Evolutionary conservation across 306 rosid genomes (phyloP).

Genomic region (Lathyrus tuberosus): DNA sequence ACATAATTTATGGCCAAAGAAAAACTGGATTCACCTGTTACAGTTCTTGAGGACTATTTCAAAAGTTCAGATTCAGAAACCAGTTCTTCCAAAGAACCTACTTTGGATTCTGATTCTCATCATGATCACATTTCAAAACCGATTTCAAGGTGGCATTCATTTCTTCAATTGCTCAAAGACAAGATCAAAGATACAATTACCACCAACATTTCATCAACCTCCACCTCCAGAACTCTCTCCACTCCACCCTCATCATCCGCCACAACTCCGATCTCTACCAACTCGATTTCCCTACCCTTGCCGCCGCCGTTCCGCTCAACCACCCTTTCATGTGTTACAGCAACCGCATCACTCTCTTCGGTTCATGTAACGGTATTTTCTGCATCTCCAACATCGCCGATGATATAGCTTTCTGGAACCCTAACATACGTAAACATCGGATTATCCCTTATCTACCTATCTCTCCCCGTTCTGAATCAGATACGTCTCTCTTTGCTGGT

Average conservation of each 20-base stretch:
- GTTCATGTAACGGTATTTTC: slow-evolving; percentile 66
- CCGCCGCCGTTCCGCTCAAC: slow-evolving; percentile 41
- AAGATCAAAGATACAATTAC: slow-evolving; percentile 56
- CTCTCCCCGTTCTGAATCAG: slow-evolving; percentile 38
- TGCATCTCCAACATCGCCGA: slow-evolving; percentile 78
- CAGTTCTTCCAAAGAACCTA: slow-evolving; percentile 63
- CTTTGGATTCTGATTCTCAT: slow-evolving; percentile 39
- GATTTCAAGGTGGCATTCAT: slow-evolving; percentile 56
- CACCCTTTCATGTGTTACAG: slow-evolving; percentile 91
- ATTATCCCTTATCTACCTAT: slow-evolving; percentile 51
- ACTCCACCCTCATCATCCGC: slow-evolving; percentile 45
- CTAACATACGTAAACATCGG: slow-evolving; percentile 46
- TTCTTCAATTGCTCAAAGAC: slow-evolving; percentile 55
- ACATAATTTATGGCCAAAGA: too few species aligned
- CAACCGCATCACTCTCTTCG: slow-evolving; percentile 61
- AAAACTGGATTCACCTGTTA: too few species aligned
- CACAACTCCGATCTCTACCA: slow-evolving; percentile 46
- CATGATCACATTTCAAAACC: slow-evolving; percentile 47
- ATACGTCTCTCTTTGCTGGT: slow-evolving; percentile 34
- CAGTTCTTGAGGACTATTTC: slow-evolving; percentile 89
- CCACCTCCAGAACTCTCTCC: slow-evolving; percentile 48
- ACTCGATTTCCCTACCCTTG: slow-evolving; percentile 36
- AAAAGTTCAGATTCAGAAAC: slow-evolving; percentile 82
- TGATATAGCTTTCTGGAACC: slow-evolving; percentile 85
- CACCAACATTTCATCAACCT: slow-evolving; percentile 50